Percentiles rank a stretch among this genome's conserved stretches.
Conservation (phyloP, 495 filamentous ascomycete genomes). For the Daldinia loculata region DNA sequence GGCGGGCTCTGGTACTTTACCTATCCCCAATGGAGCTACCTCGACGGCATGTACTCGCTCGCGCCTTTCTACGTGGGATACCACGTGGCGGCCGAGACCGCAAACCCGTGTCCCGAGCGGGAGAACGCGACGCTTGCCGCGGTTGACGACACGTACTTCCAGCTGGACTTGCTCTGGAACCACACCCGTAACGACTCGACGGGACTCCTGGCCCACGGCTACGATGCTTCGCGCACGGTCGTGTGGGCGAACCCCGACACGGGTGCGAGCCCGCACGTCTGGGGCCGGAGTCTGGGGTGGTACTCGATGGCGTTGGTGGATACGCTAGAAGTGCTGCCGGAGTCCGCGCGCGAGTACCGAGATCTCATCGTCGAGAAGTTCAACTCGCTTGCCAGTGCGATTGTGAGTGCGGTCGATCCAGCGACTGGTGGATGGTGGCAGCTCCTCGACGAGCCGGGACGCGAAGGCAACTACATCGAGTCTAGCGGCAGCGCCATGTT, state of each 20-base stretch:
- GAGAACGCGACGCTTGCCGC: constrained; percentile 13
- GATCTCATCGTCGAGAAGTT: constrained; percentile 38
- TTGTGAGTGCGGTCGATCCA: constrained; percentile 50
- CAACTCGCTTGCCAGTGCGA: constrained; percentile 40
- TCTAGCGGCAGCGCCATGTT: constrained; percentile 68
- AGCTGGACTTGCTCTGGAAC: constrained; percentile 61
- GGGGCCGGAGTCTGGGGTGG: constrained; percentile 68
- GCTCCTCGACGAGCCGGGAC: constrained; percentile 57
- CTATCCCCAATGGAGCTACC: constrained; percentile 59
- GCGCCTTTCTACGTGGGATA: constrained; percentile 49
- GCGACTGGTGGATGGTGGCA: constrained; percentile 67
- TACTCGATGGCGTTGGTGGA: constrained; percentile 67
- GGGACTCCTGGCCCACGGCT: constrained; percentile 65
- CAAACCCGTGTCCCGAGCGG: neutral
- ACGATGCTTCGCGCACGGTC: constrained; percentile 61
- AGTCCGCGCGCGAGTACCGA: constrained; percentile 37
- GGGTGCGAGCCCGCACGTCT: constrained; percentile 64
- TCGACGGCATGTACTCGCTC: constrained; percentile 59
- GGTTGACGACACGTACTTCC: constrained; percentile 56
- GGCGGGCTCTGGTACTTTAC: constrained; percentile 57
- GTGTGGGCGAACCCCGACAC: constrained; percentile 64
- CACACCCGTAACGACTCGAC: constrained; percentile 56
- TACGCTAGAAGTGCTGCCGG: constrained; percentile 58
- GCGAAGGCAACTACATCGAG: constrained; percentile 68
- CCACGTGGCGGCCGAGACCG: neutral